Conservation (phyloP, 441 rosid genomes). For the Lepidium campestre region DNA sequence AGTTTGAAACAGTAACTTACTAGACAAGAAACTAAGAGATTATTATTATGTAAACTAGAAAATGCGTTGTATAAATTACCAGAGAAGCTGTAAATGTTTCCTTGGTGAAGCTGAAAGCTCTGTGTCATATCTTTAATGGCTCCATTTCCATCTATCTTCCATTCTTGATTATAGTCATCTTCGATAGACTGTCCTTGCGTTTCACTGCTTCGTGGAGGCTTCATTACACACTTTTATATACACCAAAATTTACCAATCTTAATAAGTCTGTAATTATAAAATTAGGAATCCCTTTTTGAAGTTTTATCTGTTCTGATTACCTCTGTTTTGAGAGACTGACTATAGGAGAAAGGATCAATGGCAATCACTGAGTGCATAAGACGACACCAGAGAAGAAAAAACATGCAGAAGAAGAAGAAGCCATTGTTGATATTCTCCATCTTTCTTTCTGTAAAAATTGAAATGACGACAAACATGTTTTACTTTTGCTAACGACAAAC, state of each 20-base stretch:
- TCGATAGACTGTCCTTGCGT: slow-evolving; percentile 48
- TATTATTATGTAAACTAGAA: too few species aligned
- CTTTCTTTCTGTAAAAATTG: neutral
- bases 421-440: slow-evolving; percentile 11
- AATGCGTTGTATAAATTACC: too few species aligned
- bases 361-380: neutral
- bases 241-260: neutral
- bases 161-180: slow-evolving; percentile 29
- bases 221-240: slow-evolving; percentile 19
- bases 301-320: slow-evolving; percentile 29
- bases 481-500: too few species aligned
- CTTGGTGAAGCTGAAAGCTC: slow-evolving; percentile 36
- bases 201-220: slow-evolving; percentile 39
- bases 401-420: slow-evolving; percentile 2
- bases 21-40: neutral
- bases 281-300: neutral
- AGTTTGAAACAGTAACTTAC: neutral
- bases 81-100: slow-evolving; percentile 53
- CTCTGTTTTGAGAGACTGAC: slow-evolving; percentile 58
- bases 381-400: slow-evolving; percentile 5
- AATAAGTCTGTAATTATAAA: neutral
- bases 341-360: slow-evolving; percentile 30
- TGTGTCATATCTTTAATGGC: slow-evolving; percentile 28
- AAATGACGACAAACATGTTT: too few species aligned
- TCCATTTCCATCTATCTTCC: slow-evolving; percentile 33